Evolutionary conservation across 2,329 filamentous ascomycete species (phyloP).

Genomic region (Aspergillus fructus): DNA sequence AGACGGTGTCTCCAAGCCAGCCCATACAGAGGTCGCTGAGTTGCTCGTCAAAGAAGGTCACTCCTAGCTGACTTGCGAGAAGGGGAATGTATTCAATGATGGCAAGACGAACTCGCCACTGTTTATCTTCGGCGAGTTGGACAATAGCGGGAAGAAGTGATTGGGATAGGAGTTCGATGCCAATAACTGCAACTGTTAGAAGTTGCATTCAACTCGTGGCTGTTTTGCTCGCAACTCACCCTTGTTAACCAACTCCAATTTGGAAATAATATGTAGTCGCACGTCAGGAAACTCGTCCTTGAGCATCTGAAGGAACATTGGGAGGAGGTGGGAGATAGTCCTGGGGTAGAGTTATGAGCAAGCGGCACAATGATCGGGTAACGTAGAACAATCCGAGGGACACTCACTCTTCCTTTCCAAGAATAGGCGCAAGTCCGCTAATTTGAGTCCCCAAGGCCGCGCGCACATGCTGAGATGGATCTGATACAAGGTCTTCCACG

Average conservation of each 20-base stretch:
- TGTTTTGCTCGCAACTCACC: constrained; percentile 51
- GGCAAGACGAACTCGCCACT: constrained; percentile 95
- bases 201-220: background rate
- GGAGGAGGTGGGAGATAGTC: constrained; percentile 92
- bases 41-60: constrained; percentile 98
- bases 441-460: constrained; percentile 95
- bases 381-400: background rate
- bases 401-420: constrained; percentile 93
- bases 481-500: constrained; percentile 92
- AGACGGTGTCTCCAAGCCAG: constrained; percentile 97
- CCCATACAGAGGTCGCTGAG: constrained; percentile 94
- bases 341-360: constrained; percentile 46
- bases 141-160: constrained; percentile 96
- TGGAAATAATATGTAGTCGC: constrained; percentile 98
- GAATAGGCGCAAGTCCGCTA: constrained; percentile 90
- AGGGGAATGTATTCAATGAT: constrained; percentile 99
- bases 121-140: constrained; percentile 96
- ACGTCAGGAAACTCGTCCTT: constrained; percentile 99
- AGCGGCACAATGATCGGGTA: background rate
- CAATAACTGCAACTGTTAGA: constrained; percentile 67
- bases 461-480: constrained; percentile 94
- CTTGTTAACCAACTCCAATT: constrained; percentile 96
- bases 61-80: constrained; percentile 89
- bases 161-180: constrained; percentile 94
- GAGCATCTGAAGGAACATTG: constrained; percentile 99